Base-by-base conservation (phyloP, 805 yeast genomes). In the Middelhovenomyces tepae region DNA sequence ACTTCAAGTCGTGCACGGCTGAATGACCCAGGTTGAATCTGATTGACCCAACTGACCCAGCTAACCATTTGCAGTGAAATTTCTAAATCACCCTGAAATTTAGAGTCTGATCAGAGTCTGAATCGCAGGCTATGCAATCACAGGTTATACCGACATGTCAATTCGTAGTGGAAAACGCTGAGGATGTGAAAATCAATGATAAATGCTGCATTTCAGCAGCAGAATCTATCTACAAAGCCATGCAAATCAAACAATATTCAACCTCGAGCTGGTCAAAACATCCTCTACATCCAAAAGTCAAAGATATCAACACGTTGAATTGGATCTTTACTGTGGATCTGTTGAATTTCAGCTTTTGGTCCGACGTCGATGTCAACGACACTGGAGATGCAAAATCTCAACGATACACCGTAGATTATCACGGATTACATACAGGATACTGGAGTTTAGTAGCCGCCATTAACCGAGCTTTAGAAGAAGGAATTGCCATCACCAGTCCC, bases 381-480 rank as follows among this genome's bases (percentile, higher is more conserved):
- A 39, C 54, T 7, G 62, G 62, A 1, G 19, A 17, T 9, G 34
- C 54, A 1, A 44, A 42, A n/a, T 32, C 54, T 4, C 41, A 47
- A 23, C 38, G 65, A 13, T 64, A 38, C 38, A 39, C 62, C 4
- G 60, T 64, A 7, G 36, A 37, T 8, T 64, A 53, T 42, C 36
- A 53, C 3, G 60, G 53, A 13, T 23, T 16, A 17, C 64, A 60
- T 47, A 64, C 69, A 1, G 69, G 69, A 7, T 64, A 64, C 45
- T 62, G 69, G 69, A 60, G 67, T 32, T 46, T 64, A 16, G 57
- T 53, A 10, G 69, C 69, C 1, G 63, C 64, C 8, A 46, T 64
- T 11, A 57, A 64, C 41, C 42, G 62, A n/a, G 68, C 68, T 1
- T 38, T 64, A 16, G 62, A 54, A 16, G 50, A 51, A n/a, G 59